Conservation (phyloP, 2,329 filamentous ascomycete species). For the Ascochyta rabiei region DNA sequence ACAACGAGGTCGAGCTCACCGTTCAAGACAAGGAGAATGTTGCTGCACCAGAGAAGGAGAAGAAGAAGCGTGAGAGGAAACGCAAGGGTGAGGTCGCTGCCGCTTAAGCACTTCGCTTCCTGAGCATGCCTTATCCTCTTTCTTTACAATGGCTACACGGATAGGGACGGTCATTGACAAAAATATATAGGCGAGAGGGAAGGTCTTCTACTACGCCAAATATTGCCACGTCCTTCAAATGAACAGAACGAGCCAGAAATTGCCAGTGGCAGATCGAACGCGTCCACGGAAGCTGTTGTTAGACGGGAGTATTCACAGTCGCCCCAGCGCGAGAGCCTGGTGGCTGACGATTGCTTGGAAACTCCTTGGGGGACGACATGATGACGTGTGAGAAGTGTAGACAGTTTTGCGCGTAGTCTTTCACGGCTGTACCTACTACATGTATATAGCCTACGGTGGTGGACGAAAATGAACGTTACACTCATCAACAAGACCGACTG, state of each 20-base stretch:
- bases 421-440: not conserved
- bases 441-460: not conserved
- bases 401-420: not conserved
- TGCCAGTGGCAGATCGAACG: no score
- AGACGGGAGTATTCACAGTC: not conserved
- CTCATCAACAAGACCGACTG: no score
- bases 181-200: not conserved
- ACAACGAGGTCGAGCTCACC: conserved; percentile 37
- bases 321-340: not conserved
- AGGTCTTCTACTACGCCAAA: not conserved
- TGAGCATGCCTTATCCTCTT: not conserved
- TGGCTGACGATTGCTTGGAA: not conserved
- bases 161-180: not conserved
- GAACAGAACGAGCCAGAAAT: not conserved
- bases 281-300: not conserved
- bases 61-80: conserved; percentile 46
- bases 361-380: not conserved
- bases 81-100: conserved; percentile 41
- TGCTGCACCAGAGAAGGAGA: conserved; percentile 26
- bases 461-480: not conserved
- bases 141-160: not conserved
- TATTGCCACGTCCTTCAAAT: not conserved
- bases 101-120: conserved; percentile 19
- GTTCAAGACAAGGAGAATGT: conserved; percentile 33
- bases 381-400: not conserved